Conservation (phyloP, 495 filamentous ascomycete species). For the Paragyromitra xinjiangensis region DNA sequence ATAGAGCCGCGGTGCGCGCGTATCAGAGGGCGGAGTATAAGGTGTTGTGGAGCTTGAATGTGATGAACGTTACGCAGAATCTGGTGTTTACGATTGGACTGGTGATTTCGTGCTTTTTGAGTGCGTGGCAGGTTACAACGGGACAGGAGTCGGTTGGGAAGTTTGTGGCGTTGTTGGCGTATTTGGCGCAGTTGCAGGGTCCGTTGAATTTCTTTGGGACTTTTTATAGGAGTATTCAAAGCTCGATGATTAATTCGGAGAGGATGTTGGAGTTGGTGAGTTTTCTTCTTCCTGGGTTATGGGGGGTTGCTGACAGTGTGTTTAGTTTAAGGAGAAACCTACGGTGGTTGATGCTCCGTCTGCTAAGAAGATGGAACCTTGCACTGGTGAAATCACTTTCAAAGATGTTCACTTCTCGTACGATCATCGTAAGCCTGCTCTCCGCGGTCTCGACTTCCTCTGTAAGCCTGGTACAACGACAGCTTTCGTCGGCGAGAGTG, state of each 20-base stretch:
- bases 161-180: conserved; percentile 83
- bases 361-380: conserved; percentile 67
- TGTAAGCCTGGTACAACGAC: conserved; percentile 91
- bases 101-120: conserved; percentile 82
- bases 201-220: conserved; percentile 98
- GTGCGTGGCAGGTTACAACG: conserved; percentile 84
- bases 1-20: conserved; percentile 77
- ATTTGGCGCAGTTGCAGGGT: conserved; percentile 83
- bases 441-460: conserved; percentile 81
- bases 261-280: conserved; percentile 80
- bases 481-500: conserved; percentile 93
- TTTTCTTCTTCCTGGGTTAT: conserved; percentile 4
- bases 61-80: conserved; percentile 95
- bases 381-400: conserved; percentile 84
- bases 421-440: conserved; percentile 83
- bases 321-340: conserved; percentile 84
- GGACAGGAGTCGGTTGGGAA: conserved; percentile 75
- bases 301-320: conserved; percentile 12
- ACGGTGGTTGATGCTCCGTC: conserved; percentile 69
- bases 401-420: conserved; percentile 90
- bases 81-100: conserved; percentile 92
- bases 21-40: conserved; percentile 89
- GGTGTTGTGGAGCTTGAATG: conserved; percentile 83
- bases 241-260: conserved; percentile 96
- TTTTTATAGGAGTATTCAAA: conserved; percentile 95